These are phyloP conservation scores for Crithidia fasciculata DNA, from an alignment of 208 protist genomes.

Conservation along the genomic window DNA sequence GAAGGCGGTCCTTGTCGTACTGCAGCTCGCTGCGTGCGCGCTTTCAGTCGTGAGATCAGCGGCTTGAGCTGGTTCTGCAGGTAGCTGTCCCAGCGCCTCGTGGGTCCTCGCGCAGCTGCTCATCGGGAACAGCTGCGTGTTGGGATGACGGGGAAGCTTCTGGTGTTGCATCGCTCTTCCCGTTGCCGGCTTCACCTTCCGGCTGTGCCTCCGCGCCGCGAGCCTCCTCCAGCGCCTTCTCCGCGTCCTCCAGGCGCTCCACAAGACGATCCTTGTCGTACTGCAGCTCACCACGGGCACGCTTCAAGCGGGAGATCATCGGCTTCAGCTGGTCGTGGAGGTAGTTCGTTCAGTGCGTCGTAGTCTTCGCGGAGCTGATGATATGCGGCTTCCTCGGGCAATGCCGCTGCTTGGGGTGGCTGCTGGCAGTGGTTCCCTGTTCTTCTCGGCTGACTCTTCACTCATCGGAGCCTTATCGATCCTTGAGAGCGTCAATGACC, in stretches of 20 bases:
- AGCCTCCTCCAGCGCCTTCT: not conserved
- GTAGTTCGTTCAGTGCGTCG: conserved; percentile 8
- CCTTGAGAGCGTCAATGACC: not conserved
- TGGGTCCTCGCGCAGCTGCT: conserved; percentile 36
- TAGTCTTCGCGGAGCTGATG: no score
- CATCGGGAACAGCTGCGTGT: not conserved
- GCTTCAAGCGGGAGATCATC: conserved; percentile 15
- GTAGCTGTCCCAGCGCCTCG: conserved; percentile 28
- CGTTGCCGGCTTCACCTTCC: not conserved
- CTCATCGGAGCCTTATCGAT: not conserved
- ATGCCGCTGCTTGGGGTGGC: no score
- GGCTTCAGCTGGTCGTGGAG: conserved; percentile 29
- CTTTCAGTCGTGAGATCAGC: conserved; percentile 16
- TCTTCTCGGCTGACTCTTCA: no score
- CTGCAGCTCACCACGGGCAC: not conserved
- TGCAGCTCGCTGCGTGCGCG: conserved; percentile 25
- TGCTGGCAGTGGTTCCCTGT: no score
- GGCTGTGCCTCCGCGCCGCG: not conserved
- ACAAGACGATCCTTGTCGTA: conserved; percentile 1
- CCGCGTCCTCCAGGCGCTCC: not conserved
- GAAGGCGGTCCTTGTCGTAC: conserved; percentile 21
- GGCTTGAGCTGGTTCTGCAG: conserved; percentile 24
- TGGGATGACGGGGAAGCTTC: conserved; percentile 31
- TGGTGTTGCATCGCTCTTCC: no score
- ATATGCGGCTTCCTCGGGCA: no score